Base-by-base conservation (phyloP, 192 early-diverging fungal genomes). In the Backusella australiensis region DNA sequence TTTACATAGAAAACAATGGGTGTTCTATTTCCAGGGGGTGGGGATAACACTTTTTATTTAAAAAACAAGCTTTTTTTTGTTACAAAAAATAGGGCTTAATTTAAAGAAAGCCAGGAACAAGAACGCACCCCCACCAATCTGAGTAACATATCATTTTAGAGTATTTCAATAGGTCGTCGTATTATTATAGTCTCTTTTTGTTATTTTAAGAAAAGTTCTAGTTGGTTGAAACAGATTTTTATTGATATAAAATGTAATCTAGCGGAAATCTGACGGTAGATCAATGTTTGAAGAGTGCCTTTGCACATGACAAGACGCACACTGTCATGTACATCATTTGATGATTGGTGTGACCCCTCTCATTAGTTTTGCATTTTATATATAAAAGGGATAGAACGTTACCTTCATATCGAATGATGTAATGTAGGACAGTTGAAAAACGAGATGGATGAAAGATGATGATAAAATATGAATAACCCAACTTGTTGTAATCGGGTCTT, bases 51-150 rank as follows among this genome's bases (percentile, higher is more conserved):
- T 63, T 29, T 63, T 56, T 23, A 9, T 8, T 23, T 29, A 26
- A 56, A 56, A 56, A 23, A 56, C n/a, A 56, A 56, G n/a, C 8
- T 29, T 63, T 63, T 32, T 29, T 29, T 63, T 63, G 9, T 63
- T 11, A 26, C 7, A 29, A 63, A 63, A n/a, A 63, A 63, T 32
- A 29, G 23, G n/a, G 23, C 26, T 29, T 63, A 63, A 63, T 63
- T 63, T 63, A 63, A 29, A 63, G 56, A 63, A 63, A 63, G 56
- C 7, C 56, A 63, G 56, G 56, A 63, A 63, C 56, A 23, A 29
- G 56, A 29, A 49, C 5, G 46, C 46, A 49, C 46, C 46, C 46
- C 46, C 46, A 63, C 56, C 56, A 63, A 6, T 63, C 56, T 63
- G 56, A 63, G 56, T 63, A 63, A 63, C 56, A 63, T 29, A n/a